These are phyloP conservation scores for Mycena kentingensis DNA, from an alignment of 768 basidiomycete species.

Conservation along the genomic window DNA sequence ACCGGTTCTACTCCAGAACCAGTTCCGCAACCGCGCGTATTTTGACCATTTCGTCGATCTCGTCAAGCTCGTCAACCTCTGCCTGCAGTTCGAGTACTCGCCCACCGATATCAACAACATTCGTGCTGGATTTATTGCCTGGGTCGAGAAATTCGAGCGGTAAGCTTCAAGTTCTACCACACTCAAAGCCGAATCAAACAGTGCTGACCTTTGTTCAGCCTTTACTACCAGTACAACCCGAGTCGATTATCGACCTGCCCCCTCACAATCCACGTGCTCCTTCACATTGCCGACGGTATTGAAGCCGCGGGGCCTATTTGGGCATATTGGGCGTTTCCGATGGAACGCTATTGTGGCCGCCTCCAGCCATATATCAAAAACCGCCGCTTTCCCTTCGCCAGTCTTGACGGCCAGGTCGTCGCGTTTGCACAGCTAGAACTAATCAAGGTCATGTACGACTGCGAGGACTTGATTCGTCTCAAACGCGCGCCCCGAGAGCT, in stretches of 20 bases:
- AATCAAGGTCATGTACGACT: not conserved
- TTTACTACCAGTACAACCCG: constrained; percentile 32
- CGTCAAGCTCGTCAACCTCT: constrained; percentile 30
- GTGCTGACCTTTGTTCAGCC: not conserved
- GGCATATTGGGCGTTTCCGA: constrained; percentile 5
- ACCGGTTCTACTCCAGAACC: constrained; percentile 29
- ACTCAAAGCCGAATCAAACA: not conserved
- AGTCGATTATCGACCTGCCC: constrained; percentile 30
- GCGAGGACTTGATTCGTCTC: no score
- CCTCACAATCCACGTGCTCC: constrained; percentile 32
- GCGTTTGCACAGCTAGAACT: constrained; percentile 9
- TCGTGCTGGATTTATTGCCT: constrained; percentile 27
- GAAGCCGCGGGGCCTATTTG: not conserved
- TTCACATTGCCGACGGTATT: constrained; percentile 11
- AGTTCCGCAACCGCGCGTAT: constrained; percentile 29
- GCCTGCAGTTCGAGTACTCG: constrained; percentile 33
- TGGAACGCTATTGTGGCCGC: constrained; percentile 3
- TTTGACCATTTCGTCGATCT: constrained; percentile 38
- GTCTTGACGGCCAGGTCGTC: not conserved
- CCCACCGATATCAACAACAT: constrained; percentile 22
- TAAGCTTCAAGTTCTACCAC: constrained; percentile 17
- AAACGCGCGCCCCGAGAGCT: no score
- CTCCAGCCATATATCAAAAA: not conserved
- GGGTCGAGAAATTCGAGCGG: constrained; percentile 37
- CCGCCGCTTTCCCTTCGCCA: not conserved